A percentile compares a stretch with the other conserved stretches of the same genome.
Conservation (phyloP, 495 filamentous ascomycete genomes). For the Tuber umbilicatum region DNA sequence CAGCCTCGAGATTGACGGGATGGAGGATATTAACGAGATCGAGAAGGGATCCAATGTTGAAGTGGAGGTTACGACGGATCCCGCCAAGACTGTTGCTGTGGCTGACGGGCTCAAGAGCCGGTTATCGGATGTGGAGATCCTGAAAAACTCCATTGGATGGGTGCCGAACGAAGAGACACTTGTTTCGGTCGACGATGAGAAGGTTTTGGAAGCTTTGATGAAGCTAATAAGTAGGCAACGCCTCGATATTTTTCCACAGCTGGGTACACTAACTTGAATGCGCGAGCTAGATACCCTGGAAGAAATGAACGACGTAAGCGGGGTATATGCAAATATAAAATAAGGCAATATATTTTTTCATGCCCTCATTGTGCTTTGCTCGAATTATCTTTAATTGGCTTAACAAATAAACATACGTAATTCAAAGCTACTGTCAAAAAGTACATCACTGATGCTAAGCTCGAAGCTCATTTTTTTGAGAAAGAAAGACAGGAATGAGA, state of each 20-base stretch:
- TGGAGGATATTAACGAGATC: constrained; percentile 68
- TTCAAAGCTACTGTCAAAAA: neutral
- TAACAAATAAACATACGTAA: neutral
- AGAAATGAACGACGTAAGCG: constrained; percentile 27
- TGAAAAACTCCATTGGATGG: constrained; percentile 76
- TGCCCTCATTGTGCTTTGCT: neutral
- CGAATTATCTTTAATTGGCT: neutral
- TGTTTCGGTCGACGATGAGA: constrained; percentile 49
- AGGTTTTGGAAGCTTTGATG: constrained; percentile 50
- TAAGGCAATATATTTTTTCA: neutral
- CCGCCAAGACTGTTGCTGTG: constrained; percentile 58
- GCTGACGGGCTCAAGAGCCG: constrained; percentile 54
- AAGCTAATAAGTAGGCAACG: constrained; percentile 48
- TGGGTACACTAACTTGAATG: constrained; percentile 12
- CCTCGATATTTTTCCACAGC: neutral
- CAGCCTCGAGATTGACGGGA: constrained; percentile 72
- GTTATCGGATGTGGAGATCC: constrained; percentile 55
- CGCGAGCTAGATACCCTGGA: constrained; percentile 24
- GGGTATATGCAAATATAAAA: constrained; percentile 39
- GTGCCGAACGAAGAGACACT: constrained; percentile 71
- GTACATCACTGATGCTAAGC: neutral
- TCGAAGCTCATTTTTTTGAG: neutral
- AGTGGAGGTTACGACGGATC: constrained; percentile 68
- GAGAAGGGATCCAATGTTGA: constrained; percentile 42
- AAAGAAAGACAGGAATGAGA: neutral